Base-by-base conservation (phyloP, 2,329 filamentous ascomycete genomes). In the Mycosphaerella arachidis region DNA sequence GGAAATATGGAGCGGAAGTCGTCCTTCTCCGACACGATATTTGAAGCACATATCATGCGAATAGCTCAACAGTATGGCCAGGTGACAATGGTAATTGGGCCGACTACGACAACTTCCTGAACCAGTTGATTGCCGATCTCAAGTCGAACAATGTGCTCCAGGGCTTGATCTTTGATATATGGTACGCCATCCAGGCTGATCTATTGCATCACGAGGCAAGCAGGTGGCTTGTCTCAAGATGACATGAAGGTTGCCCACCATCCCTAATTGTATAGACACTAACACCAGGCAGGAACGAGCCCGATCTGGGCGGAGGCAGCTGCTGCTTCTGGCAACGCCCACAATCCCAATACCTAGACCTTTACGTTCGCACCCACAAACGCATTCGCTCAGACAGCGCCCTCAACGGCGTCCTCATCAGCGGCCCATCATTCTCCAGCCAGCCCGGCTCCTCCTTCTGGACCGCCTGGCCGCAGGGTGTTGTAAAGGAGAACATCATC, bases 61-160 rank as follows among this genome's bases (percentile, higher is more conserved):
- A 77, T 29, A 68, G 70, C 1, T 73, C 73, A 1, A 68, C 71
- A 0, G 70, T 72, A 0, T 82, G 75, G 55, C 81, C 81, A 1
- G 81, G 81, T 3, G 80, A 83, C 59, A 72, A 81, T 59, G 77
- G 76, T 1, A 71, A 82, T 64, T 84, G 80, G 79, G 69, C 72
- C 1, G 65, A 71, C 20, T 79, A 73, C 63, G 79, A 83, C 54
- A 59, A 63, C 0, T 82, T 79, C 56, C 61, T 81, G 1, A 69
- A 72, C 0, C 72, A 73, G 24, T 67, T 78, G 3, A 68, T 78
- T 27, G 66, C 67, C 1, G 77, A 74, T 54, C 69, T 78, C 10
- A 74, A 72, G 27, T 69, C 67, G 2, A 78, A 78, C 52, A 56
- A 70, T 48, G 73, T 73, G 65, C 60, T 73, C 4, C 63, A 70